Conservation (phyloP, 768 basidiomycete genomes). For the Pleurotus platypus region DNA sequence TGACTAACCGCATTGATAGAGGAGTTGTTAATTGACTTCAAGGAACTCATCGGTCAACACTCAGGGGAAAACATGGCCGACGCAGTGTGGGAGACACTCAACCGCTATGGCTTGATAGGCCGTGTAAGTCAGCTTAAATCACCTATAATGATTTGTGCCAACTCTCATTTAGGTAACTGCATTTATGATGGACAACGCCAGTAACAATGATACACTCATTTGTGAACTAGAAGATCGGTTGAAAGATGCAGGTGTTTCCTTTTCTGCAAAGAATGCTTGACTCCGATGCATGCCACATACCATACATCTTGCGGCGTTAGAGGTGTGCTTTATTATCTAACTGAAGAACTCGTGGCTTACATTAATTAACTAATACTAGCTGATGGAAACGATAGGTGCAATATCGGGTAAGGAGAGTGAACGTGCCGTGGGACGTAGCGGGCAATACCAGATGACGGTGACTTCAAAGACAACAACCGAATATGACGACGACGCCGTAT, state of each 20-base stretch:
- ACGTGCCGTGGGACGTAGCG: slow-evolving; percentile 2
- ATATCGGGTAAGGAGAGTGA: slow-evolving; percentile 8
- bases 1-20: slow-evolving; percentile 11
- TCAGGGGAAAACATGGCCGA: slow-evolving; percentile 24
- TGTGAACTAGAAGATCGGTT: slow-evolving; percentile 3
- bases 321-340: slow-evolving; percentile 11
- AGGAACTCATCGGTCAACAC: slow-evolving; percentile 22
- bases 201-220: background rate
- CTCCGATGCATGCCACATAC: slow-evolving; percentile 25
- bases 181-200: background rate
- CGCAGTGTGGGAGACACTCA: slow-evolving; percentile 16
- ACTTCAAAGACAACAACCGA: background rate
- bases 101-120: slow-evolving; percentile 14
- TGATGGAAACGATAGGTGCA: slow-evolving; percentile 22
- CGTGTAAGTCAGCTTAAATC: background rate
- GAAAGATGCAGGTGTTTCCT: slow-evolving; percentile 4
- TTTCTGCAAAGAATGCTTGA: slow-evolving; percentile 13
- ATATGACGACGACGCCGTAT: slow-evolving; percentile 13
- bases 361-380: slow-evolving; percentile 12
- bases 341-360: background rate
- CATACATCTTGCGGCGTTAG: slow-evolving; percentile 19
- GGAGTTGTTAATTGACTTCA: slow-evolving; percentile 23
- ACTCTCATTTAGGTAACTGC: background rate
- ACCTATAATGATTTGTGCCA: background rate
- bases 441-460: slow-evolving; percentile 12